Conservation (phyloP, 2,329 filamentous ascomycete species). For the Colletotrichum sojae region DNA sequence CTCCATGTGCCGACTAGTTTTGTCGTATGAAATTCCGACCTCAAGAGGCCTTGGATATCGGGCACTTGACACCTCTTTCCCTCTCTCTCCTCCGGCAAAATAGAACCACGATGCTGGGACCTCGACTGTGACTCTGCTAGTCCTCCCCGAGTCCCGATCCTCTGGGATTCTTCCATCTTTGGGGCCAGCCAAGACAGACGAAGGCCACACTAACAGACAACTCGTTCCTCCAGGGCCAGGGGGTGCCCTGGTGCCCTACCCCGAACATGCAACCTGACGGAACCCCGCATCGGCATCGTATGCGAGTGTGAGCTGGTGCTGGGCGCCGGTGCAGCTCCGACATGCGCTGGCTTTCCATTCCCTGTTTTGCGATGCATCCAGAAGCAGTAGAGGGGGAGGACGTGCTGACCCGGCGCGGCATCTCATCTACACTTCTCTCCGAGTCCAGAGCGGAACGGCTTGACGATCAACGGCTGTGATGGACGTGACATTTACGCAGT, state of each 20-base stretch:
- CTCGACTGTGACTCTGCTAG: neutral
- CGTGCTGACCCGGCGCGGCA: constrained; percentile 38
- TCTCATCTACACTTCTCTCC: constrained; percentile 18
- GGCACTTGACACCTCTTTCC: neutral
- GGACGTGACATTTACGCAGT: neutral
- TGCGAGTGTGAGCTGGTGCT: neutral
- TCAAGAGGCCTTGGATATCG: neutral
- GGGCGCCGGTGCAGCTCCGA: neutral
- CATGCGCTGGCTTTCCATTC: constrained; percentile 2
- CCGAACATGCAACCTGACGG: neutral
- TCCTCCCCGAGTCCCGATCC: neutral
- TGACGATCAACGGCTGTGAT: constrained; percentile 3
- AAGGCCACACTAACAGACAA: neutral
- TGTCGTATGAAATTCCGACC: constrained; percentile 8
- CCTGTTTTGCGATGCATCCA: constrained; percentile 15
- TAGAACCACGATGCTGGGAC: constrained; percentile 34
- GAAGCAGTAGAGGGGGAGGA: constrained; percentile 15
- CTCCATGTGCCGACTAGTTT: neutral
- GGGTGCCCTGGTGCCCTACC: constrained; percentile 5
- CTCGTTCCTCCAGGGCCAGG: constrained; percentile 1
- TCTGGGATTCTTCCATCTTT: constrained; percentile 26
- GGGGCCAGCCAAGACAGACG: constrained; percentile 22
- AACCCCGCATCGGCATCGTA: constrained; percentile 19
- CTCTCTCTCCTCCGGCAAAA: constrained; percentile 4
- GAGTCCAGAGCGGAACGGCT: neutral